Conservation (phyloP, 2,329 filamentous ascomycete species). For the Pleoardoris graminearum region DNA sequence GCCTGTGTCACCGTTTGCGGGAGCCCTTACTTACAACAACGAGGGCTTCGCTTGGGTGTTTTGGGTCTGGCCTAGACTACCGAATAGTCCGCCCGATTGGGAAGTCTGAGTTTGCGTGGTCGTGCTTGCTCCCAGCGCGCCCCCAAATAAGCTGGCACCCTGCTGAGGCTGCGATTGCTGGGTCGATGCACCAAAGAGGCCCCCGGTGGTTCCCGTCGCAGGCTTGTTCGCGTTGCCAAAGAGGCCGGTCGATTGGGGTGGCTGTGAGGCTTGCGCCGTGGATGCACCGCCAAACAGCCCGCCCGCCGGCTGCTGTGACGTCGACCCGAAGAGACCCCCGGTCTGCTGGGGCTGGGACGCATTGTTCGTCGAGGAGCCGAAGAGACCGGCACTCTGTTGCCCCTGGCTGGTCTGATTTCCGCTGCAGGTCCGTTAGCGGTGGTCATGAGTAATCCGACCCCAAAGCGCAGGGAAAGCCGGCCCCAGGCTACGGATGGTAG, state of each 20-base stretch:
- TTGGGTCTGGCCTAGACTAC: conserved; percentile 22
- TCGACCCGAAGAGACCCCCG: conserved; percentile 33
- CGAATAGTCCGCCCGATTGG: conserved; percentile 41
- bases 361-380: conserved; percentile 29
- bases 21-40: conserved; percentile 41
- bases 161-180: conserved; percentile 33
- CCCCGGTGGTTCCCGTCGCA: conserved; percentile 30
- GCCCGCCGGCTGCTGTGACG: conserved; percentile 28
- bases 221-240: conserved; percentile 45
- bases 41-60: conserved; percentile 34
- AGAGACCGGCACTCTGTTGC: conserved; percentile 35
- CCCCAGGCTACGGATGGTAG: conserved; percentile 11
- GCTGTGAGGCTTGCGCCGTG: conserved; percentile 23
- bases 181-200: conserved; percentile 42
- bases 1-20: conserved; percentile 19
- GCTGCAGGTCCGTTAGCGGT: conserved; percentile 32
- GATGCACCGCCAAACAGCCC: conserved; percentile 26
- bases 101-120: conserved; percentile 29
- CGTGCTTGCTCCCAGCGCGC: conserved; percentile 29
- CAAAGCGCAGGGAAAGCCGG: conserved; percentile 1
- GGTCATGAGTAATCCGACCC: conserved; percentile 1
- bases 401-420: conserved; percentile 31
- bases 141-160: conserved; percentile 39
- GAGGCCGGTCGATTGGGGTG: conserved; percentile 35
- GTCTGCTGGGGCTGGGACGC: conserved; percentile 31